Evolutionary conservation across 768 basidiomycete species (phyloP).

Genomic region (Asterophora parasitica): DNA sequence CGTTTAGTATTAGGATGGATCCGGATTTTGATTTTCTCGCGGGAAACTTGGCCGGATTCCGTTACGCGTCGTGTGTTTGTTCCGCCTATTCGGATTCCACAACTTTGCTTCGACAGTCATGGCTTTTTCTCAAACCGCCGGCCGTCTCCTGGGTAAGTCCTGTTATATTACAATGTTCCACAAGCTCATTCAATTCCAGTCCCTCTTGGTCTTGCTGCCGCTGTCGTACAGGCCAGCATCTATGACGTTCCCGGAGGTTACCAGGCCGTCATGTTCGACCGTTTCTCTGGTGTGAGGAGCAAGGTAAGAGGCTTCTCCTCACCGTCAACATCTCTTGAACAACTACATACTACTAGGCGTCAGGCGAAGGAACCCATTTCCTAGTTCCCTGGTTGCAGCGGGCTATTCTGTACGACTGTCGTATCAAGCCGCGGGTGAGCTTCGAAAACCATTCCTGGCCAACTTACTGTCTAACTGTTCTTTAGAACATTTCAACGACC

Average conservation of each 20-base stretch:
- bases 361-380: slow-evolving; percentile 93
- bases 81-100: slow-evolving; percentile 7
- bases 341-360: slow-evolving; percentile 49
- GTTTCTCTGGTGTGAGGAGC: slow-evolving; percentile 88
- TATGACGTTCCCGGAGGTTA: slow-evolving; percentile 87
- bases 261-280: slow-evolving; percentile 96
- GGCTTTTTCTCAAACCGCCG: slow-evolving; percentile 47
- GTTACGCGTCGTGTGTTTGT: slow-evolving; percentile 13
- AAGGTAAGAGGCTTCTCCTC: slow-evolving; percentile 36
- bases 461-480: not conserved
- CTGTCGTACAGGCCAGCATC: slow-evolving; percentile 44
- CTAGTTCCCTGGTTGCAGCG: slow-evolving; percentile 93
- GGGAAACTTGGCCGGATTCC: slow-evolving; percentile 9
- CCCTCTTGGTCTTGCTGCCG: slow-evolving; percentile 44
- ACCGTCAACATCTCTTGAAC: not conserved
- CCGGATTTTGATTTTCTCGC: not conserved
- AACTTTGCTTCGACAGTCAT: slow-evolving; percentile 24
- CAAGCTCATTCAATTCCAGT: slow-evolving; percentile 24
- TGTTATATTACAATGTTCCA: not conserved
- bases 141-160: slow-evolving; percentile 44
- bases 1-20: too few relatives aligned
- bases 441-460: slow-evolving; percentile 4
- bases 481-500: slow-evolving; percentile 94
- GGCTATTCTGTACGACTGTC: slow-evolving; percentile 95
- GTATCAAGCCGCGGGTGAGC: slow-evolving; percentile 90